Base-by-base conservation (phyloP, 31 red algal genomes). In the Porphyra umbilicalis region DNA sequence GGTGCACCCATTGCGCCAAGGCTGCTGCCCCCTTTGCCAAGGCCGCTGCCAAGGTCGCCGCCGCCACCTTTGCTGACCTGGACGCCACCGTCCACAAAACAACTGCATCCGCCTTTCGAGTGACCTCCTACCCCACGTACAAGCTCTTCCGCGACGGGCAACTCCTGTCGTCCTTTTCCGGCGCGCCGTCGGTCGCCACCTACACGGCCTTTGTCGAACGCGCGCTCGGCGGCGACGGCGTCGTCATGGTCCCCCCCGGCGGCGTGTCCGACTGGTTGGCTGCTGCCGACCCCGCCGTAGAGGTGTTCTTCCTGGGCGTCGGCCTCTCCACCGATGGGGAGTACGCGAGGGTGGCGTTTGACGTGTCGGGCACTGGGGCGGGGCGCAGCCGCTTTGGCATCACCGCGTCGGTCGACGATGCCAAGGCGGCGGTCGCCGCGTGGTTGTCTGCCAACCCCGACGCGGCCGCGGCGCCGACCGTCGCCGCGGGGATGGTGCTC, bases 1-100 rank as follows among this genome's bases (percentile, higher is more conserved):
- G 97, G 97, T 99, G 97, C 82, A 87, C 88, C 25, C 97, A 99
- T 85, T 99, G 97, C 89, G 94, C 96, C 83, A 93, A 90, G 44
- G 96, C 96, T 91, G 88, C 85, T 35, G 83, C 71, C 0, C 85
- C 87, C 67, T 99, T 91, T 81, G 86, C 90, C 68, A 40, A 93
- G 31, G 97, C 97, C 74, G 97, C 97, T 78, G 81, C 84, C 33
- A 88, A 85, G 37, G 57, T 99, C 77, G 85, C 85, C 36, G 97
- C 82, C 6, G 91, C 92, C 32, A 75, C 88, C 39, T 85, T 99
- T 36, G 97, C 92, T 15, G 91, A 99, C 78, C 82, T 99, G 38
- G 97, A 99, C 77, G 91, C 91, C 81, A 99, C 97, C 44, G 80
- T 85, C 68, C 90, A 99, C 81, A 96, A 93, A 38, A 89, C 96